These are phyloP conservation scores for Canariomyces notabilis DNA, from an alignment of 2,329 filamentous ascomycete species.

Conservation along the genomic window DNA sequence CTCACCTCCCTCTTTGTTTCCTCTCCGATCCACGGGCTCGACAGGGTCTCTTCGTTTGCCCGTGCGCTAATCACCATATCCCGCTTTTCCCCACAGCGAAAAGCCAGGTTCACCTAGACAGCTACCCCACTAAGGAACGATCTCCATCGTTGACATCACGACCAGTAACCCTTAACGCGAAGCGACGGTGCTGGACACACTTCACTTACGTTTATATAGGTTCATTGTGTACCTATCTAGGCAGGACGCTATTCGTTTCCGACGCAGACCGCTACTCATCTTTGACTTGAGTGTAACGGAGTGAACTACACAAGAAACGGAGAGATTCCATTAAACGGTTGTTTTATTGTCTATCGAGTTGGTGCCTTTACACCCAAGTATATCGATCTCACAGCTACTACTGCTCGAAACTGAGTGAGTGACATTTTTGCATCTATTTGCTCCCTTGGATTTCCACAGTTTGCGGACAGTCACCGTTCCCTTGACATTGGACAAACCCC, in stretches of 20 bases:
- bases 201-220: background rate
- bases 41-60: background rate
- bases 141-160: constrained; percentile 12
- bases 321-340: no score
- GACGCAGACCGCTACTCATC: background rate
- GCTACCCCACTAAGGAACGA: constrained; percentile 2
- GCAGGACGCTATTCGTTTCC: background rate
- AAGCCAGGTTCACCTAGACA: background rate
- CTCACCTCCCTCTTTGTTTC: background rate
- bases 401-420: background rate
- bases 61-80: background rate
- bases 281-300: no score
- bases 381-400: background rate
- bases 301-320: no score
- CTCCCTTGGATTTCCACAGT: background rate
- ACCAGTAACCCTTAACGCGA: no score
- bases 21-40: background rate
- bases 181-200: no score
- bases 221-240: background rate
- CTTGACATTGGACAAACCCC: background rate
- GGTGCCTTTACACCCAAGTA: background rate
- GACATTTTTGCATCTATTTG: no score
- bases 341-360: no score
- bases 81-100: background rate
- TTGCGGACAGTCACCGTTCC: background rate